Base-by-base conservation (phyloP, 1,139 yeast genomes). In the Kodamaea arcana region DNA sequence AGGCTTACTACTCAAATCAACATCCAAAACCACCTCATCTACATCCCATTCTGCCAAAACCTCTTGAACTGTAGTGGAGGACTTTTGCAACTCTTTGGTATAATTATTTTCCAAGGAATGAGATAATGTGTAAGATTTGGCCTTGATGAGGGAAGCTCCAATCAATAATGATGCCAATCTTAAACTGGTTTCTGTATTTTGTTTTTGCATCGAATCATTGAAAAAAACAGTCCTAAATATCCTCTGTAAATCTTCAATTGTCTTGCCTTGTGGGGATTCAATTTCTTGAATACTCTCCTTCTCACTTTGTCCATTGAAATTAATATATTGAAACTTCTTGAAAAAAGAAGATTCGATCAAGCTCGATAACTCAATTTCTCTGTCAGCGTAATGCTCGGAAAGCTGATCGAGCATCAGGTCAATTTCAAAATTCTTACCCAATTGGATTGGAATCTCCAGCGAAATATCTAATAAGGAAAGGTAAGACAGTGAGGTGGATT, bases 401-500 rank as follows among this genome's bases (percentile, higher is more conserved):
- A 78, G 51, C 42, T 78, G 81, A 3, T 57, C 60, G 17, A 78
- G 41, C 80, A 78, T 72, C 15, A 69, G 59, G 35, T 73, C 77
- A 24, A 75, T 54, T 43, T 76, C 80, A 2, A 49, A 48, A 3
- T 71, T 39, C 31, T 68, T 65, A 3, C 46, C 39, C 2, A 71
- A 47, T 3, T 34, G 27, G 4, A 45, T 35, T 1, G 69, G 67
- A 8, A 54, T 39, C 9, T 40, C 42, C 5, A 42, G 36, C 4
- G 58, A 50, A 6, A 63, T 45, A 15, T 60, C 58, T 17, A 55
- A 40, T 35, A 71, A 42, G 1, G 67, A 51, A 10, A 39, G 37
- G 27, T 53, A 51, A 8, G 33, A 23, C 1, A 42, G 38, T 9
- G 14, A 21, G 13, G 23, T 36, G 22, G 24, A 14, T 13, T 32